Evolutionary conservation across 2,329 filamentous ascomycete genomes (phyloP).

Genomic region (Thermoascus crustaceus): DNA sequence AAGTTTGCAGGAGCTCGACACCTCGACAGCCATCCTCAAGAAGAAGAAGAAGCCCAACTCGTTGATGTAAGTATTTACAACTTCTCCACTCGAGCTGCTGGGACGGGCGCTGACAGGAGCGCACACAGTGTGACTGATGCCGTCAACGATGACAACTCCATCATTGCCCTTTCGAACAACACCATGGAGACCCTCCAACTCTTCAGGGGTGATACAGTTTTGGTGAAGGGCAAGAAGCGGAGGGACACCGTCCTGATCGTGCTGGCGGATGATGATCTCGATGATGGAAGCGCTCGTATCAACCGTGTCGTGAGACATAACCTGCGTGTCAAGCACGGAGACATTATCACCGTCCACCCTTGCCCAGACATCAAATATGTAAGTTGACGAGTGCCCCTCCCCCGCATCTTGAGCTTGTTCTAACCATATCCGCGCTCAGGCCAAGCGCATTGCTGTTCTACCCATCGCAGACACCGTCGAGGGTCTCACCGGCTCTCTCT

Average conservation of each 20-base stretch:
- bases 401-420: slow-evolving; percentile 14
- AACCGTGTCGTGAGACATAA: slow-evolving; percentile 99
- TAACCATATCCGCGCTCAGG: slow-evolving; percentile 44
- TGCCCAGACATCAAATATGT: slow-evolving; percentile 99
- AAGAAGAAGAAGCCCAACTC: slow-evolving; percentile 99
- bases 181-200: slow-evolving; percentile 98
- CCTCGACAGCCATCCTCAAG: slow-evolving; percentile 92
- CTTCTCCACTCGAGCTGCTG: neutral
- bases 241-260: slow-evolving; percentile 99
- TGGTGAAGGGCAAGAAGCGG: slow-evolving; percentile 99
- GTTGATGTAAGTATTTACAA: slow-evolving; percentile 62
- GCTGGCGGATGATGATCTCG: slow-evolving; percentile 91
- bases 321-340: slow-evolving; percentile 94
- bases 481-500: slow-evolving; percentile 92
- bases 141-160: slow-evolving; percentile 98
- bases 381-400: slow-evolving; percentile 35
- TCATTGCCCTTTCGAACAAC: slow-evolving; percentile 95
- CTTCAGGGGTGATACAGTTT: slow-evolving; percentile 95
- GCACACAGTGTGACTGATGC: slow-evolving; percentile 82
- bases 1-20: slow-evolving; percentile 66
- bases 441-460: slow-evolving; percentile 96
- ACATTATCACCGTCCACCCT: slow-evolving; percentile 92
- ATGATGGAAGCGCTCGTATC: slow-evolving; percentile 93
- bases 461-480: slow-evolving; percentile 98
- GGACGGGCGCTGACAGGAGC: slow-evolving; percentile 15